Percentiles rank a stretch among this genome's conserved stretches.
phyloP scores from a whole-genome alignment of 257 asterid species.

The Solanum sitiens region DNA sequence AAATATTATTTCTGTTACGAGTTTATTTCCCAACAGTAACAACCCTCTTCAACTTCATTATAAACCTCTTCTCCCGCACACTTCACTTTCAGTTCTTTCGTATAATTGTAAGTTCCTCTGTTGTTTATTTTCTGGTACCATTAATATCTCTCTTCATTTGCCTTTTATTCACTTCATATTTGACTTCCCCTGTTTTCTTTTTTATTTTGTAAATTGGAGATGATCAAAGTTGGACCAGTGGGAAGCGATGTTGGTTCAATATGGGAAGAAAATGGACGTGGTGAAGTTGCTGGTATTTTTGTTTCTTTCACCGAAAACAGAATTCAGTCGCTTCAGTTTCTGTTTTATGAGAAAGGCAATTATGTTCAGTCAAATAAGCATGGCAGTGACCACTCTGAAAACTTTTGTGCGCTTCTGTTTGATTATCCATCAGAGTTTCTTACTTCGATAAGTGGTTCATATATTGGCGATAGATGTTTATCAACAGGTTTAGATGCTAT shows the following conservation, averaged over 20 bases:
- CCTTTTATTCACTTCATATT: background rate
- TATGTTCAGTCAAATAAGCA: background rate
- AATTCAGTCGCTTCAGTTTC: background rate
- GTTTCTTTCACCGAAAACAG: fast-evolving
- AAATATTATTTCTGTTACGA: no score
- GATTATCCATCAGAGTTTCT: background rate
- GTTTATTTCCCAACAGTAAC: no score
- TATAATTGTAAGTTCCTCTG: background rate
- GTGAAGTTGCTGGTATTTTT: background rate
- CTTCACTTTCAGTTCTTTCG: background rate
- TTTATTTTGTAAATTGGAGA: background rate
- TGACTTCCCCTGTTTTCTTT: background rate
- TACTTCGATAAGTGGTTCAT: background rate
- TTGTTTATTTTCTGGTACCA: background rate
- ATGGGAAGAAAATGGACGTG: background rate
- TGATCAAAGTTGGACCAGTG: background rate
- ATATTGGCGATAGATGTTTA: background rate
- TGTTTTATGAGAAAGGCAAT: background rate
- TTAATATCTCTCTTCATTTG: background rate
- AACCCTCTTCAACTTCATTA: no score
- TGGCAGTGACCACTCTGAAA: background rate
- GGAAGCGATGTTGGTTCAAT: background rate
- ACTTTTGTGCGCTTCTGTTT: background rate
- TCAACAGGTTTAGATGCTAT: background rate
- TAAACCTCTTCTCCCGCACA: no score